Base-by-base conservation (phyloP, 441 rosid genomes). In the Kokia cookei region DNA sequence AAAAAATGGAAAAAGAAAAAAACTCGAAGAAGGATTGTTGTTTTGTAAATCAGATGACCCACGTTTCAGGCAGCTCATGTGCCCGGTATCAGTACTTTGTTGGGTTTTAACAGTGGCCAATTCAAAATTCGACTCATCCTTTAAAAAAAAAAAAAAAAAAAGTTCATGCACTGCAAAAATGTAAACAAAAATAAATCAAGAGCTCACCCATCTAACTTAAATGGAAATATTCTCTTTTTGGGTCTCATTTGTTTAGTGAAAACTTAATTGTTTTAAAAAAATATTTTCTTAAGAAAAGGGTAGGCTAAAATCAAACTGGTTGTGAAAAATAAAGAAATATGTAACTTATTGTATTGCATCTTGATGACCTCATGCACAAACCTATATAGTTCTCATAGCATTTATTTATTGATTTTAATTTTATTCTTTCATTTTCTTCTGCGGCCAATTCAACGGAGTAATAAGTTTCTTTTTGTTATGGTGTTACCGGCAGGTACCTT, bases 21-120 rank as follows among this genome's bases (percentile, higher is more conserved):
- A 58, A 32, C 17, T 69, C 50, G 71, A 12, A 26, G 57, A 54
- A 59, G 64, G 59, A 43, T 14, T 15, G 72, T 73, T 27, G 78
- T 68, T 22, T 15, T 22, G 42, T 37, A 2, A 60, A 14, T 57
- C 32, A 50, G n/a, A 40, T 79, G 81, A 45, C 81, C 84, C 81
- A 64, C 72, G 15, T 53, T 53, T 22, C 74, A 68, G 77, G 76
- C 12, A 43, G 32, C 58, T 66, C 85, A 82, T 75, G 86, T 82
- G 88, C 78, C 75, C 22, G 47, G 60, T 69, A 72, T 61, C 82
- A 80, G 81, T 32, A 58, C 37, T 61, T 63, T 84, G 82, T 69
- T 75, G 83, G 76, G 71, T 54, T 72, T 84, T 78, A 77, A 74
- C 76, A 74, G 54, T 68, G 78, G 75, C 77, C 78, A 73, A 37